These are phyloP conservation scores for Alternaria postmessia DNA, from an alignment of 2,329 filamentous ascomycete species.

Conservation along the genomic window DNA sequence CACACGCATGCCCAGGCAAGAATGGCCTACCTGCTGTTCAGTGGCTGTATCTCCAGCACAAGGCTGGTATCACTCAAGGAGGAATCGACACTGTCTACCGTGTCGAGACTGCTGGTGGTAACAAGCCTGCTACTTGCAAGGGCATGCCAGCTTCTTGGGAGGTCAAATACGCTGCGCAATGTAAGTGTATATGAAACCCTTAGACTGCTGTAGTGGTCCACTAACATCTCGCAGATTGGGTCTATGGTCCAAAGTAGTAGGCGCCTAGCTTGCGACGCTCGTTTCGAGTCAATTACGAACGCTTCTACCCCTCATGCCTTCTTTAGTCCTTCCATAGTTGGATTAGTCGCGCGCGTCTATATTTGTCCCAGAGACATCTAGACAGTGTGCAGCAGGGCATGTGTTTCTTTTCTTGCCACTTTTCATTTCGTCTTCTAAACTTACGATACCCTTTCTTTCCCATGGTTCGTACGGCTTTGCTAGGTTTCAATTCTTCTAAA, in stretches of 20 bases:
- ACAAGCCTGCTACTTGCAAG: slow-evolving; percentile 51
- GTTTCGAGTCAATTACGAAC: slow-evolving; percentile 20
- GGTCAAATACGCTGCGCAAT: slow-evolving; percentile 55
- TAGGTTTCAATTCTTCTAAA: background rate
- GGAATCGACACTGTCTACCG: slow-evolving; percentile 57
- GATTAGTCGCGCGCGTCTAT: slow-evolving; percentile 11
- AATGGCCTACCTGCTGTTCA: slow-evolving; percentile 51
- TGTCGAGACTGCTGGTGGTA: slow-evolving; percentile 59
- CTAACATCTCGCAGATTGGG: slow-evolving; percentile 50
- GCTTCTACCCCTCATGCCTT: slow-evolving; percentile 6
- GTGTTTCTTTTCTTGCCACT: background rate
- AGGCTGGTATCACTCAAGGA: slow-evolving; percentile 47
- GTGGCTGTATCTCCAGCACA: slow-evolving; percentile 58
- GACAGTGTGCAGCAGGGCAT: background rate
- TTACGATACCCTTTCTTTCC: slow-evolving; percentile 23
- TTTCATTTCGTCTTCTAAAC: slow-evolving; percentile 5
- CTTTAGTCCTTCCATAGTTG: slow-evolving; percentile 1
- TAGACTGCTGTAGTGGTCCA: background rate
- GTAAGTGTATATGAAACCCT: slow-evolving; percentile 19
- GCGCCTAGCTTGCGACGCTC: slow-evolving; percentile 18
- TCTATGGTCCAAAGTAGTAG: slow-evolving; percentile 49
- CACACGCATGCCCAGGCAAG: slow-evolving; percentile 47
- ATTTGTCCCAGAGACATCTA: background rate
- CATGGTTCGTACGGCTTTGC: background rate
- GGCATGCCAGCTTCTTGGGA: slow-evolving; percentile 43